These are phyloP conservation scores for Primulina huaijiensis DNA, from an alignment of 257 asterid species.

Conservation along the genomic window DNA sequence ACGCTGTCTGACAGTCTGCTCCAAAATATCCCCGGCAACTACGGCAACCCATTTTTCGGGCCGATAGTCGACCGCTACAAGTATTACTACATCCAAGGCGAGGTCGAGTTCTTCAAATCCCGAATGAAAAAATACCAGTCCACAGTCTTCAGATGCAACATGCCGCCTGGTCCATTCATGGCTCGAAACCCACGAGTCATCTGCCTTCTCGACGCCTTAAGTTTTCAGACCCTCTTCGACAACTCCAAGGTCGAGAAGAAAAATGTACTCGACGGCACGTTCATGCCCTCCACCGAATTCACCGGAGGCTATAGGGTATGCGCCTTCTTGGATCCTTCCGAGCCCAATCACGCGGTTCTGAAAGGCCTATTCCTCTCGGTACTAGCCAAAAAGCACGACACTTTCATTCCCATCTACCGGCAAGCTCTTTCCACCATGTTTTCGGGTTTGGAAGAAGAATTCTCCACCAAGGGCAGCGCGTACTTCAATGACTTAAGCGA, in stretches of 20 bases:
- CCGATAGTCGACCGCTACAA: slow-evolving; percentile 43
- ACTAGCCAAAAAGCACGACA: slow-evolving; percentile 33
- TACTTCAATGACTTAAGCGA: slow-evolving; percentile 49
- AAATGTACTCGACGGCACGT: slow-evolving; percentile 74
- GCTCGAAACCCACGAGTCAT: slow-evolving; percentile 40
- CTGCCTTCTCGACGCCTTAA: slow-evolving; percentile 62
- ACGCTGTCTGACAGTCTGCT: slow-evolving; percentile 14
- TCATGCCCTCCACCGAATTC: slow-evolving; percentile 60
- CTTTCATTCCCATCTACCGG: slow-evolving; percentile 45
- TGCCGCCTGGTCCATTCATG: slow-evolving; percentile 71
- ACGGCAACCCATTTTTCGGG: slow-evolving; percentile 47
- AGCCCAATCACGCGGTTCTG: slow-evolving; percentile 42
- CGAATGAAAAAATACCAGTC: slow-evolving; percentile 41
- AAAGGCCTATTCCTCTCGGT: slow-evolving; percentile 43
- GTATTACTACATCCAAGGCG: slow-evolving; percentile 53
- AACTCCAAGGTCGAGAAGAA: slow-evolving; percentile 61
- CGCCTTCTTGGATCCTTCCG: slow-evolving; percentile 64
- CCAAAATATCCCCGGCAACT: slow-evolving; percentile 50
- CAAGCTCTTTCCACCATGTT: slow-evolving; percentile 37
- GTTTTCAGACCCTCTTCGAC: slow-evolving; percentile 70
- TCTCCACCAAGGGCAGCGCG: slow-evolving; percentile 36
- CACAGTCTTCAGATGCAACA: slow-evolving; percentile 54
- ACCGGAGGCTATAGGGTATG: slow-evolving; percentile 71
- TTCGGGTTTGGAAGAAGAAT: slow-evolving; percentile 43
- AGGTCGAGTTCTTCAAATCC: slow-evolving; percentile 38